Percentiles rank a stretch among this genome's conserved stretches.
Conservation (phyloP, 169 alveolate genomes). For the Plasmodium coatneyi region DNA sequence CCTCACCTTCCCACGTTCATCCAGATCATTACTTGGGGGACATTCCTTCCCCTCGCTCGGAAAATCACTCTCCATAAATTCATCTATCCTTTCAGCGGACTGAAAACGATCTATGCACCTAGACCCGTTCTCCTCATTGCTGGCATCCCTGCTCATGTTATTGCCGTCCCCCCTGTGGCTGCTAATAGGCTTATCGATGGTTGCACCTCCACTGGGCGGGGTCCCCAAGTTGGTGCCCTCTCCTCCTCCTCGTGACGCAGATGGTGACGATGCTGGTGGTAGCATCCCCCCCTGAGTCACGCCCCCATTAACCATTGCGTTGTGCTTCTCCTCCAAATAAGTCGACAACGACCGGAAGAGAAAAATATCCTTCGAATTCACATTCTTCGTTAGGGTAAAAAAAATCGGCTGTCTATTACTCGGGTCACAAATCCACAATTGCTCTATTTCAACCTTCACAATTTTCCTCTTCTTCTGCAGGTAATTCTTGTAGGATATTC, state of each 20-base stretch:
- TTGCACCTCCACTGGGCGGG: neutral
- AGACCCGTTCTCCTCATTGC: neutral
- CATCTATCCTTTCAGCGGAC: constrained; percentile 43
- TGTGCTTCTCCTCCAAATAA: constrained; percentile 56
- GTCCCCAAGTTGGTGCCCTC: neutral
- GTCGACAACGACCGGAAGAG: constrained; percentile 53
- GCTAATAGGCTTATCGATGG: neutral
- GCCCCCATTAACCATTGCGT: neutral
- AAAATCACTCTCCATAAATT: neutral
- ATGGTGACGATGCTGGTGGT: neutral
- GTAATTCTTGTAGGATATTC: constrained; percentile 69
- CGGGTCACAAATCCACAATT: constrained; percentile 76
- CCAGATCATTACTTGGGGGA: neutral
- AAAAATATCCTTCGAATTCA: constrained; percentile 62
- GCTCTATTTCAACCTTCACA: constrained; percentile 72
- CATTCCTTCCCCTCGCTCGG: neutral
- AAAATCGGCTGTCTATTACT: constrained; percentile 75
- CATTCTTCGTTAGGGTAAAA: constrained; percentile 65
- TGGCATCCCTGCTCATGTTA: neutral
- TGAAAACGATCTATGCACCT: constrained; percentile 10
- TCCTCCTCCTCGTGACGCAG: neutral
- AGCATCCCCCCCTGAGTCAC: neutral
- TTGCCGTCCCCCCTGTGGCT: neutral
- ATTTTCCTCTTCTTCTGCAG: constrained; percentile 67
- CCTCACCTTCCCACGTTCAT: neutral